Percentiles rank a stretch among this genome's conserved stretches.
Evolutionary conservation across 2,329 filamentous ascomycete genomes (phyloP).

Genomic region (Exophiala lecanii-corni): DNA sequence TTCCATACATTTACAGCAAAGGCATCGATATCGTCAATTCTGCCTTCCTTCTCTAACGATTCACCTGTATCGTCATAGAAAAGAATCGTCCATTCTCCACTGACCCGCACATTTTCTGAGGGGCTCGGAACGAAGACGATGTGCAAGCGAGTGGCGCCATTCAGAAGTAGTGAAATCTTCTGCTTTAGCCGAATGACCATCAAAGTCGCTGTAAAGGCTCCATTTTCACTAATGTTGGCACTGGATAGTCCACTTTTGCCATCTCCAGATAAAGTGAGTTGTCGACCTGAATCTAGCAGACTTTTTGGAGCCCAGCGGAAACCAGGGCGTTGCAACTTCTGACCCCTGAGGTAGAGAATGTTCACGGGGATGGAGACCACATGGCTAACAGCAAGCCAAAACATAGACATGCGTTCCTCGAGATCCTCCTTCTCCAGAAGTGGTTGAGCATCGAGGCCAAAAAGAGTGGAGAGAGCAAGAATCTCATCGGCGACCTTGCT

Average conservation of each 20-base stretch:
- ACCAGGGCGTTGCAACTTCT: slow-evolving; percentile 3
- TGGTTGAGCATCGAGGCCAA: slow-evolving; percentile 2
- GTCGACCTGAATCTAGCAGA: no score
- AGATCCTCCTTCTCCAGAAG: slow-evolving; percentile 2
- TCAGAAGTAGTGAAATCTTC: no score
- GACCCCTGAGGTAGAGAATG: slow-evolving; percentile 6
- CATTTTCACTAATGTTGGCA: no score
- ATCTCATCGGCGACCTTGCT: slow-evolving; percentile 6
- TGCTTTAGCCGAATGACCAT: no score
- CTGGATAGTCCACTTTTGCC: no score
- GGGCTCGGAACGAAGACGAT: no score
- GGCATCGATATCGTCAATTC: slow-evolving; percentile 5
- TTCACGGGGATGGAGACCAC: slow-evolving; percentile 6
- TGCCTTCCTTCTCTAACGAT: neutral
- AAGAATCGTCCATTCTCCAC: neutral
- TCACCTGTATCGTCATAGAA: neutral
- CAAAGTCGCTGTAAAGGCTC: no score
- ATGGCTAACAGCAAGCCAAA: slow-evolving; percentile 6
- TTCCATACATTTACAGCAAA: slow-evolving; percentile 12
- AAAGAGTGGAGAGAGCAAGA: slow-evolving; percentile 6
- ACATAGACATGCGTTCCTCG: slow-evolving; percentile 12
- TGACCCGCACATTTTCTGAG: neutral
- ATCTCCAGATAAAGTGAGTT: no score
- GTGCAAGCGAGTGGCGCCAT: no score
- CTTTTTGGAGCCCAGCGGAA: slow-evolving; percentile 15